These are phyloP conservation scores for Leucocoprinus gongylophorus DNA, from an alignment of 1,284 basidiomycete genomes.

Conservation along the genomic window DNA sequence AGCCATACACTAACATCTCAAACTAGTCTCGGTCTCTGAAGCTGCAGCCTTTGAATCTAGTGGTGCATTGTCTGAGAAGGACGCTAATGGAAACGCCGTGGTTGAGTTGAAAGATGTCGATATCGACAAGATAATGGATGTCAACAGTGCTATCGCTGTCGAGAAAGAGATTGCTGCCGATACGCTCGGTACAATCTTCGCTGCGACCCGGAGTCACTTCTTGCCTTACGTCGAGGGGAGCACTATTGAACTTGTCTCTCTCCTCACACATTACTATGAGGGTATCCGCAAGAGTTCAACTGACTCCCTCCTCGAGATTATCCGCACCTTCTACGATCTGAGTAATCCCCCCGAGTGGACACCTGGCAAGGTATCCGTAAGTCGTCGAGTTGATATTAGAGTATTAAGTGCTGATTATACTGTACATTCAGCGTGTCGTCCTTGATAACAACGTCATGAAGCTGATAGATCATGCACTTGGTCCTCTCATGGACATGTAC, in stretches of 20 bases:
- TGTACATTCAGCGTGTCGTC: constrained; percentile 42
- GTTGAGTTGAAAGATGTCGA: constrained; percentile 83
- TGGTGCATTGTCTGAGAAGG: constrained; percentile 48
- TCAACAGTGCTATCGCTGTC: constrained; percentile 95
- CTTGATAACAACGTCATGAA: constrained; percentile 77
- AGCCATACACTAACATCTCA: not conserved
- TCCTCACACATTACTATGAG: constrained; percentile 94
- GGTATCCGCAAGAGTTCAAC: constrained; percentile 95
- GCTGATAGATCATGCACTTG: constrained; percentile 73
- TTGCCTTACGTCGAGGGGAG: constrained; percentile 81
- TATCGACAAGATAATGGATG: constrained; percentile 79
- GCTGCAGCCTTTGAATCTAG: constrained; percentile 44
- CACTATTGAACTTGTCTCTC: constrained; percentile 75
- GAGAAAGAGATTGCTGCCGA: constrained; percentile 99
- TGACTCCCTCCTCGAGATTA: constrained; percentile 84
- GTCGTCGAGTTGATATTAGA: not conserved
- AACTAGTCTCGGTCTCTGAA: not conserved
- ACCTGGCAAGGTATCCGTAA: constrained; percentile 41
- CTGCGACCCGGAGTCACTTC: constrained; percentile 79
- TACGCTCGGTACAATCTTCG: constrained; percentile 90
- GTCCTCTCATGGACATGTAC: constrained; percentile 82
- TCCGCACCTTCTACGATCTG: constrained; percentile 90
- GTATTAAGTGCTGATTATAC: constrained; percentile 1
- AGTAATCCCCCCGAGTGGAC: constrained; percentile 78
- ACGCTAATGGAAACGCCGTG: constrained; percentile 51